Evolutionary conservation across 805 yeast genomes (phyloP).

Genomic region (Grigorovia yakushimaensis): DNA sequence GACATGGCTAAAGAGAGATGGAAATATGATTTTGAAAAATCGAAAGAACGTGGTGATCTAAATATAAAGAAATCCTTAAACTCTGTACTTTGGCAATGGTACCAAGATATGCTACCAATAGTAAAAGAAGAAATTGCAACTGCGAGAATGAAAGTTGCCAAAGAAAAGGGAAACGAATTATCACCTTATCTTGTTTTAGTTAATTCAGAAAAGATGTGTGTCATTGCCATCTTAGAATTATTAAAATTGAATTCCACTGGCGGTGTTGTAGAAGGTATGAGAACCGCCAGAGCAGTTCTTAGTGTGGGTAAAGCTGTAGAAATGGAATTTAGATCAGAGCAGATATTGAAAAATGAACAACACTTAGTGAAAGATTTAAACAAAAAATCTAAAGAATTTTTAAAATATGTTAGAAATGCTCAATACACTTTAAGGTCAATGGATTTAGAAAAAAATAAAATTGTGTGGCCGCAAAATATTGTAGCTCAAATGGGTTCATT

Average conservation of each 20-base stretch:
- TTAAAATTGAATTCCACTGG: slow-evolving; percentile 65
- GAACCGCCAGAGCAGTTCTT: slow-evolving; percentile 72
- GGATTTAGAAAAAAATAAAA: slow-evolving; percentile 29
- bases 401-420: slow-evolving; percentile 32
- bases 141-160: slow-evolving; percentile 37
- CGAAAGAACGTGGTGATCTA: slow-evolving; percentile 47
- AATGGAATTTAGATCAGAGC: slow-evolving; percentile 68
- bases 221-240: slow-evolving; percentile 74
- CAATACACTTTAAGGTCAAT: slow-evolving; percentile 30
- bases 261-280: slow-evolving; percentile 70
- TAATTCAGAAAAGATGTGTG: slow-evolving; percentile 71
- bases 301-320: slow-evolving; percentile 80
- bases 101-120: slow-evolving; percentile 57
- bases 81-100: slow-evolving; percentile 78
- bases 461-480: slow-evolving; percentile 46
- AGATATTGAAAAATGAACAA: slow-evolving; percentile 47
- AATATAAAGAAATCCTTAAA: slow-evolving; percentile 53
- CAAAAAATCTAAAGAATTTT: slow-evolving; percentile 36
- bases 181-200: slow-evolving; percentile 73
- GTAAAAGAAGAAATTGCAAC: slow-evolving; percentile 55
- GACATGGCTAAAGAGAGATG: slow-evolving; percentile 85
- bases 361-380: slow-evolving; percentile 45
- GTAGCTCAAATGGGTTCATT: slow-evolving; percentile 75
- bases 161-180: slow-evolving; percentile 25
- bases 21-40: slow-evolving; percentile 71